Evolutionary conservation across 345 rosid genomes (phyloP).

Genomic region (Citrus australasica): DNA sequence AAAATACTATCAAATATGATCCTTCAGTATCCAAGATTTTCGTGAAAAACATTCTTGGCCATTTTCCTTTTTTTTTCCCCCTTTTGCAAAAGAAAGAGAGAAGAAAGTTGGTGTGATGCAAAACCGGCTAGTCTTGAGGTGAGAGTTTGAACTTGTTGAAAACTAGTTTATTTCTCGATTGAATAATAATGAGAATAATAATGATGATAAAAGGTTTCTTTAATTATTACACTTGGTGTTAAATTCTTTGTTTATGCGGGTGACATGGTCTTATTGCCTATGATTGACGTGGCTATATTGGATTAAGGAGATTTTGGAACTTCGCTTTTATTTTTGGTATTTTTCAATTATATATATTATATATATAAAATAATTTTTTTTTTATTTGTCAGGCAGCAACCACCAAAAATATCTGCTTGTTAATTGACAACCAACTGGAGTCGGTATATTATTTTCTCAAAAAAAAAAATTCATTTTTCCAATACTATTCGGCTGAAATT

Average conservation of each 20-base stretch:
- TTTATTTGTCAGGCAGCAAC: background rate
- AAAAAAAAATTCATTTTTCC: background rate
- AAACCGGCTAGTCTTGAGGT: slow-evolving; percentile 1
- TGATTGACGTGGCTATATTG: background rate
- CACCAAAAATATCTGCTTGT: background rate
- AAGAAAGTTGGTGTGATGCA: background rate
- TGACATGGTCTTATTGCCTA: background rate
- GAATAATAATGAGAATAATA: slow-evolving; percentile 4
- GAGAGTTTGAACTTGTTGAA: background rate
- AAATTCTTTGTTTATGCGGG: background rate
- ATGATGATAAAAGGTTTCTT: background rate
- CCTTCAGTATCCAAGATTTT: background rate
- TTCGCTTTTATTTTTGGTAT: no score
- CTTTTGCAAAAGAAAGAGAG: background rate
- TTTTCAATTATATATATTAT: background rate
- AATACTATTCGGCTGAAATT: background rate
- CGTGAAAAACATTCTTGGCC: background rate
- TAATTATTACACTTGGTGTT: background rate
- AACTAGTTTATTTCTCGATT: background rate
- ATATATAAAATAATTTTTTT: no score
- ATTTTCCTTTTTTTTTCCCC: background rate
- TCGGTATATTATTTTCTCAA: background rate
- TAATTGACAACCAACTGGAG: background rate
- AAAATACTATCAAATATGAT: background rate
- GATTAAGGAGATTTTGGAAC: background rate